phyloP scores from a whole-genome alignment of 2,329 filamentous ascomycete species.

The Pestalotiopsis sp. region DNA sequence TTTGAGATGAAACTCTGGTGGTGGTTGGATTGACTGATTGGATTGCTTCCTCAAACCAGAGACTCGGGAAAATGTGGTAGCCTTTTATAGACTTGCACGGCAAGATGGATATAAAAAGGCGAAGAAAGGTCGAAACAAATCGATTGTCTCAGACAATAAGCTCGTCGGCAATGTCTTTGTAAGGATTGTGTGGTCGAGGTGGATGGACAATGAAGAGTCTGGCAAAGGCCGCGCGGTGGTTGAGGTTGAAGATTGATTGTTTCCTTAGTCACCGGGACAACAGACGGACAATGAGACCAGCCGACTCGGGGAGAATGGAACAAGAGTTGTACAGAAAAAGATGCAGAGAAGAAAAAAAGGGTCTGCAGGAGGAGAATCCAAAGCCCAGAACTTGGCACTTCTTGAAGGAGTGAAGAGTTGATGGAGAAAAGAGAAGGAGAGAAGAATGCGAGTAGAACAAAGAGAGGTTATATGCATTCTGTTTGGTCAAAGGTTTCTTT shows the following conservation, averaged over 20 bases:
- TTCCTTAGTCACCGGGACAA: neutral
- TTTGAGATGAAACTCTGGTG: too few species aligned
- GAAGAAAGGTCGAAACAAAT: slow-evolving; percentile 5
- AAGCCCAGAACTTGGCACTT: neutral
- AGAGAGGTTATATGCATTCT: slow-evolving; percentile 10
- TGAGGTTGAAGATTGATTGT: neutral
- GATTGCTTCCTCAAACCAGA: neutral
- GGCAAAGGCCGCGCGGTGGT: neutral
- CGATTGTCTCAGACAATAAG: slow-evolving; percentile 7
- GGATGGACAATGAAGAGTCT: neutral
- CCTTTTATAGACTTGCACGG: slow-evolving; percentile 9
- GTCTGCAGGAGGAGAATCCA: neutral
- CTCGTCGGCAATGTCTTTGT: neutral
- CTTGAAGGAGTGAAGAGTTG: neutral
- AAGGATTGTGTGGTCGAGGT: slow-evolving; percentile 8
- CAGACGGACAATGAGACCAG: neutral
- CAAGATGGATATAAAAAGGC: neutral
- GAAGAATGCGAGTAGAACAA: neutral
- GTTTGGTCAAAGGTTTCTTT: neutral
- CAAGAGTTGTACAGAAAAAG: slow-evolving; percentile 2
- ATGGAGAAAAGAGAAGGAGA: neutral
- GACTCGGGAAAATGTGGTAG: neutral
- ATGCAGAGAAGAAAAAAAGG: neutral
- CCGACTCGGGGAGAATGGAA: neutral
- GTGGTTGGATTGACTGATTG: neutral